Percentiles rank a stretch among this genome's conserved stretches.
Conservation (phyloP, 2,329 filamentous ascomycete genomes). For the Paecilomyces sp. region DNA sequence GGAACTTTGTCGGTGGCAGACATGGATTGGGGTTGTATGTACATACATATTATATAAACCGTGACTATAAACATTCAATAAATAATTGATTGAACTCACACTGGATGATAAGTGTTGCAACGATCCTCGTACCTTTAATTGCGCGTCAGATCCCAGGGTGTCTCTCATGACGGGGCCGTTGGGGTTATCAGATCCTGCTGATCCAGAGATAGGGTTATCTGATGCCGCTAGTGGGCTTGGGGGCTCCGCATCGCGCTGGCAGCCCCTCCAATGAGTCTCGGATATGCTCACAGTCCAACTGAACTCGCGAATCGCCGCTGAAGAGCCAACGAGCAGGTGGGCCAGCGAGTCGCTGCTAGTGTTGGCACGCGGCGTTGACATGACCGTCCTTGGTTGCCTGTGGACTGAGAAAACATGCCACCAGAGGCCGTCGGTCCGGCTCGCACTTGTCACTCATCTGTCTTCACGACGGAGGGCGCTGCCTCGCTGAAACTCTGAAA, state of each 20-base stretch:
- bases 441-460: background rate
- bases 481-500: background rate
- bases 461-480: background rate
- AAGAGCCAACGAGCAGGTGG: background rate
- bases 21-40: background rate
- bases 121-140: background rate
- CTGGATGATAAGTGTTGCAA: no score
- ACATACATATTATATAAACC: background rate
- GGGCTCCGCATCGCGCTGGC: background rate
- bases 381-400: background rate
- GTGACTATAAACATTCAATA: background rate
- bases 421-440: background rate
- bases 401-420: background rate
- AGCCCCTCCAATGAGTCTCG: background rate
- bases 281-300: background rate
- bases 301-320: background rate
- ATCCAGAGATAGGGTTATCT: conserved; percentile 3
- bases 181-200: background rate
- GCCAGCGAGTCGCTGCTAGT: no score
- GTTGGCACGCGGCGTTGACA: background rate
- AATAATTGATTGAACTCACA: background rate
- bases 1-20: background rate
- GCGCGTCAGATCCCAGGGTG: background rate
- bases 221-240: conserved; percentile 2
- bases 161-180: background rate